These are phyloP conservation scores for Dipodascopsis uninucleata DNA, from an alignment of 805 yeast species.

Conservation along the genomic window DNA sequence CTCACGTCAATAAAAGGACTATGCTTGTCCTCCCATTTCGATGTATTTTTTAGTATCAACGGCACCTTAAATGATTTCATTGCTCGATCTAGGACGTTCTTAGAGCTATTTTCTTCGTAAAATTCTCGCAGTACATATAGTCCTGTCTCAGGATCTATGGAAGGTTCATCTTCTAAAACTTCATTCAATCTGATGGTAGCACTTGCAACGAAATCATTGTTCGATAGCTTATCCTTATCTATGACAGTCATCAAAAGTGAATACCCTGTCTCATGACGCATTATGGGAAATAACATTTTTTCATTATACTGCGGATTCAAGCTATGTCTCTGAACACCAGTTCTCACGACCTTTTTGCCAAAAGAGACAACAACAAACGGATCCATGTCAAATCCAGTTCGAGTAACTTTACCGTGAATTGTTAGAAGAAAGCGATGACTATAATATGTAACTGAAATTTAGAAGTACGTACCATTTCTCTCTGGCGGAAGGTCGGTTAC, in stretches of 20 bases:
- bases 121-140: conserved; percentile 30
- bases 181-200: conserved; percentile 55
- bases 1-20: conserved; percentile 56
- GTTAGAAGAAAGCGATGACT: neutral
- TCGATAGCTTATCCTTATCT: conserved; percentile 80
- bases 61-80: conserved; percentile 37
- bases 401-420: conserved; percentile 49
- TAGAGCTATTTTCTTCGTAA: neutral
- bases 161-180: conserved; percentile 38
- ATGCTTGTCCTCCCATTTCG: conserved; percentile 38
- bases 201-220: conserved; percentile 76
- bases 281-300: conserved; percentile 71
- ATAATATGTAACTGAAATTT: conserved; percentile 6
- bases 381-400: conserved; percentile 89
- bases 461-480: conserved; percentile 41
- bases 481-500: conserved; percentile 78
- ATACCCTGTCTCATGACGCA: conserved; percentile 60
- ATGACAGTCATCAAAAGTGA: conserved; percentile 67
- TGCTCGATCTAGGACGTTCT: neutral
- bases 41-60: conserved; percentile 34
- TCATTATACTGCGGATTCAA: conserved; percentile 80
- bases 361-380: conserved; percentile 91
- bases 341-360: conserved; percentile 81
- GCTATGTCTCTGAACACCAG: conserved; percentile 79
- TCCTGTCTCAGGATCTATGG: conserved; percentile 37